Evolutionary conservation across 345 rosid species (phyloP), one percentile per base, ranked within the genome.

Genomic region (Hibiscus syriacus): DNA sequence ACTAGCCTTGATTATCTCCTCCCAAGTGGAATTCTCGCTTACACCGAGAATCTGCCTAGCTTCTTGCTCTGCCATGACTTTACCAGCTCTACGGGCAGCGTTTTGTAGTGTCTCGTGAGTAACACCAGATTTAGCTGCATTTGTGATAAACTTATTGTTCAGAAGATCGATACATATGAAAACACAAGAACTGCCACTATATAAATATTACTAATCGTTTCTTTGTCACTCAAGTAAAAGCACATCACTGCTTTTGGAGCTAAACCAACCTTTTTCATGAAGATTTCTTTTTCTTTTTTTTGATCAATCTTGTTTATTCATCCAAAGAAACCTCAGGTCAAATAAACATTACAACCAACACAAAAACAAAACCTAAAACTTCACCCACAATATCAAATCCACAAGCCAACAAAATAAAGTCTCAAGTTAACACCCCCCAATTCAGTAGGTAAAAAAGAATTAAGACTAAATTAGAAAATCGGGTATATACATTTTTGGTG

Each of bases 31-130:
- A 58, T 79, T 70, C 73, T 89, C 85, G 0, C 86, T 66, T 30
- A 91, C 90, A 34, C 97, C 95, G 38, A 91, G 95, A 81, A 91
- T 86, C 80, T 94, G 95, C 76, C 90, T 75, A 19, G 99, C 99
- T 72, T 94, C 98, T 74, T 80, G 84, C 68, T 87, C 98, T 0
- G 84, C 83, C 86, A 88, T 91, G 62, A 49, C 79, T 84, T 88
- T 89, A 72, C 87, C 77, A 60, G 78, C 90, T 77, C 84, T 78
- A n/a, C 82, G 86, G 55, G 81, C 74, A 54, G 57, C 57, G 16
- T 87, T 87, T 64, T 84, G 90, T 76, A 94, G 69, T 20, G 95
- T 78, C 72, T 92, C 99, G 26, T 84, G 95, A n/a, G 98, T 87
- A 67, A 75, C 87, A 3, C 98, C 98, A 11, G 85, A 60, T 75